Percentiles rank a stretch among this genome's conserved stretches.
Conservation (phyloP, 768 basidiomycete species). For the Strobilomyces confusus region DNA sequence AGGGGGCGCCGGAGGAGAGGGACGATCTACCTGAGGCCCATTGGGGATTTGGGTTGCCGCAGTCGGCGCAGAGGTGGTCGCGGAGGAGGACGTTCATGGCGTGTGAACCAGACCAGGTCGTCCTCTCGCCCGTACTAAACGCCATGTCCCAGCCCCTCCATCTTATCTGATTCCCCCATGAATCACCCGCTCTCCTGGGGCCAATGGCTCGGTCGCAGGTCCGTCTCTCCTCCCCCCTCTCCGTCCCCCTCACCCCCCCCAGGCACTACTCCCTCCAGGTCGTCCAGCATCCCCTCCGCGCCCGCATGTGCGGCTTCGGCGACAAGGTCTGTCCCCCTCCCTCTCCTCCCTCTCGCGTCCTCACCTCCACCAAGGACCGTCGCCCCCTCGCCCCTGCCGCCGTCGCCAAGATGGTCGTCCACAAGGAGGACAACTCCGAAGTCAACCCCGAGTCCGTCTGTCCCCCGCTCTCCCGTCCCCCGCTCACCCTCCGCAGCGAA, state of each 20-base stretch:
- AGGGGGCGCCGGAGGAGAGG: neutral
- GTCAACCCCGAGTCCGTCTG: conserved; percentile 72
- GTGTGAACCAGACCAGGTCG: conserved; percentile 2
- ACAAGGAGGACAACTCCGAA: conserved; percentile 58
- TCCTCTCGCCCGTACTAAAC: neutral
- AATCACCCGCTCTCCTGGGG: conserved; percentile 49
- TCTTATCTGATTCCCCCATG: conserved; percentile 14
- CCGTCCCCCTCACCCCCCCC: conserved; percentile 4
- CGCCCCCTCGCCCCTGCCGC: conserved; percentile 89
- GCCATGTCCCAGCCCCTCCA: neutral
- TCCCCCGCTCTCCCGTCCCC: neutral
- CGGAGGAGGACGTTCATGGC: conserved; percentile 42
- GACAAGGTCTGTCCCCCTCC: conserved; percentile 65
- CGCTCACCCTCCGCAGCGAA: conserved; percentile 46
- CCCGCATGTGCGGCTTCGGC: conserved; percentile 95
- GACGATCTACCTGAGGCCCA: conserved; percentile 86
- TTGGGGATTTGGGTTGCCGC: conserved; percentile 86
- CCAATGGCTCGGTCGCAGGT: conserved; percentile 64
- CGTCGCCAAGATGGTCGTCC: conserved; percentile 78
- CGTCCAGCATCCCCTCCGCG: conserved; percentile 84
- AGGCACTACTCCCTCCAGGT: conserved; percentile 84
- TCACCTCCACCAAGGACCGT: conserved; percentile 61
- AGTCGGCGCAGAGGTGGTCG: conserved; percentile 82
- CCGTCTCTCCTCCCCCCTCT: conserved; percentile 18
- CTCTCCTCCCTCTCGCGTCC: conserved; percentile 7